Evolutionary conservation across 139 green algal species (phyloP).

Genomic region (Coccomyxa sp.): DNA sequence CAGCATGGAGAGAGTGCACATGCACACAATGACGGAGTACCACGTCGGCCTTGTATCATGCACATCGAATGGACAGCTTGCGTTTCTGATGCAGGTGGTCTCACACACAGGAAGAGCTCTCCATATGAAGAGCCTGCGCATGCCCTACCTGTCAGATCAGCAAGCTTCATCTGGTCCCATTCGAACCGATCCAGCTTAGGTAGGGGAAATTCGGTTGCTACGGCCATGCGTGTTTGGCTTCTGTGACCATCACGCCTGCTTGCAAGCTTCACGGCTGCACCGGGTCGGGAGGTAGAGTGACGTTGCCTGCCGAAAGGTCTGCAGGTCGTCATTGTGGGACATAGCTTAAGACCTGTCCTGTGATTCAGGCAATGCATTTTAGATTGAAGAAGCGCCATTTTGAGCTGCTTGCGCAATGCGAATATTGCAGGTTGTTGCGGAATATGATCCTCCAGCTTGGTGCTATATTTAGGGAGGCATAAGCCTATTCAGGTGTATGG

Average conservation of each 20-base stretch:
- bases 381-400: no score
- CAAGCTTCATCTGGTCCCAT: constrained; percentile 6
- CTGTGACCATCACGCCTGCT: not conserved
- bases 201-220: not conserved
- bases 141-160: not conserved
- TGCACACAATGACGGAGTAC: no score
- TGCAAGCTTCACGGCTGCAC: not conserved
- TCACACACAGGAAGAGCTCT: not conserved
- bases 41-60: not conserved
- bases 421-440: no score
- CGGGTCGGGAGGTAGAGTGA: not conserved
- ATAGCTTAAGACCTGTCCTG: no score
- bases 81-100: not conserved
- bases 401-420: no score
- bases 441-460: no score
- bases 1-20: no score
- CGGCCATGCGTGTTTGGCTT: not conserved
- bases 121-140: not conserved
- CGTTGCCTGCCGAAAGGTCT: no score
- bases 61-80: not conserved
- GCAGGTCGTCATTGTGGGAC: not conserved
- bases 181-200: not conserved
- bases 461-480: no score
- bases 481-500: no score
- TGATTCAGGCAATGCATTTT: no score